A percentile compares a stretch with the other conserved stretches of the same genome.
Evolutionary conservation across 176 grass and related monocot species (phyloP).

Genomic region (Lolium multiflorum): DNA sequence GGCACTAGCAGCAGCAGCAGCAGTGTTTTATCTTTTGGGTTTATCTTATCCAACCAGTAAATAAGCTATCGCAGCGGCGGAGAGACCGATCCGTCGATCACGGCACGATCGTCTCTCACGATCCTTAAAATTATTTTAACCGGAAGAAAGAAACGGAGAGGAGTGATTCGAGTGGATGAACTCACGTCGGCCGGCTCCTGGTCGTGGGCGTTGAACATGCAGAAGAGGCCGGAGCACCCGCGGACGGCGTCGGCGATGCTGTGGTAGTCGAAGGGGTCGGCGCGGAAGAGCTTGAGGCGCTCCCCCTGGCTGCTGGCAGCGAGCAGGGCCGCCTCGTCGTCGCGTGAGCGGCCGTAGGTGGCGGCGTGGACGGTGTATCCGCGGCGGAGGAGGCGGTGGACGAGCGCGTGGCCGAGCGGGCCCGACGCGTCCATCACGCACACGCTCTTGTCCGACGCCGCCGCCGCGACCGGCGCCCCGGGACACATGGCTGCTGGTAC

Average conservation of each 20-base stretch:
- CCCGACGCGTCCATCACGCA: constrained; percentile 93
- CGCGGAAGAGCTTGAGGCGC: constrained; percentile 69
- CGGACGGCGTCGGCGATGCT: constrained; percentile 86
- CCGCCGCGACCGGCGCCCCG: not conserved
- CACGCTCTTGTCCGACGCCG: constrained; percentile 49
- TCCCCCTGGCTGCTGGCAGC: not conserved
- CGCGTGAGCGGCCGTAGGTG: constrained; percentile 13
- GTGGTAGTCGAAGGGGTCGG: constrained; percentile 90
- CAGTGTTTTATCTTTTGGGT: not conserved
- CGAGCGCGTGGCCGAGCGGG: constrained; percentile 62
- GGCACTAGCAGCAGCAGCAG: not conserved
- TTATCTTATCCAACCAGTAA: not conserved
- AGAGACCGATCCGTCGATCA: not conserved
- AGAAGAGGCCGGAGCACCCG: constrained; percentile 90
- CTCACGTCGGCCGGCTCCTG: constrained; percentile 68
- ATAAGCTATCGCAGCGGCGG: too few species aligned
- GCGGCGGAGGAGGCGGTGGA: constrained; percentile 72
- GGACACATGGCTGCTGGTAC: constrained; percentile 40
- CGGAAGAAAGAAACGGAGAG: too few species aligned
- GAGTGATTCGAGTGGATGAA: not conserved
- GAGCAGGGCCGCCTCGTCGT: not conserved
- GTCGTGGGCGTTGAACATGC: constrained; percentile 76
- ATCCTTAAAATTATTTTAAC: not conserved
- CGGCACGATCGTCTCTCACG: not conserved
- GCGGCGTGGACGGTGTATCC: constrained; percentile 95